Percentiles rank a stretch among this genome's conserved stretches.
phyloP scores from a whole-genome alignment of 768 basidiomycete genomes.

The Trametes coccinea region DNA sequence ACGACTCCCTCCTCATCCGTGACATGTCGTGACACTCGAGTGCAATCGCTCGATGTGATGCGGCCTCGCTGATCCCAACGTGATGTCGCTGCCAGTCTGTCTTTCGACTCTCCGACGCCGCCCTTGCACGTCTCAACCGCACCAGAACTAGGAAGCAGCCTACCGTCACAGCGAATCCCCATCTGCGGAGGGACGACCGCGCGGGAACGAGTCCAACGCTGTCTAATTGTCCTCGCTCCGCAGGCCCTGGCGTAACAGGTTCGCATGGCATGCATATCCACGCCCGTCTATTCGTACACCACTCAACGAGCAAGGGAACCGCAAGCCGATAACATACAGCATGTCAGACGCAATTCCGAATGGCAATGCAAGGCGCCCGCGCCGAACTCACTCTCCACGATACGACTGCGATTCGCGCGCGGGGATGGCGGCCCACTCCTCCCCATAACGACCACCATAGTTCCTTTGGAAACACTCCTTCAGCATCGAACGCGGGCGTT shows the following conservation, averaged over 20 bases:
- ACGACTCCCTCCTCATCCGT: conserved; percentile 2
- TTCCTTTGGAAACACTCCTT: neutral
- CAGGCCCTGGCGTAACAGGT: neutral
- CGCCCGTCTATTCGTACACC: conserved; percentile 4
- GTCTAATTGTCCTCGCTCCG: neutral
- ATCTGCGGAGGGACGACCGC: neutral
- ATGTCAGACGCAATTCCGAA: neutral
- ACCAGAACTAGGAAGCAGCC: neutral
- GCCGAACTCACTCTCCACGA: neutral
- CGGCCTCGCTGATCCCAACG: conserved; percentile 11
- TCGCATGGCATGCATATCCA: neutral
- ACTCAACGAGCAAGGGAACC: neutral
- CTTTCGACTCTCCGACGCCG: neutral
- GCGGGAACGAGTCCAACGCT: neutral
- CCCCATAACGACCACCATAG: conserved; percentile 1
- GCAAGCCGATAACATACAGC: neutral
- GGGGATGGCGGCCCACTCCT: neutral
- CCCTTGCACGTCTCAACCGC: neutral
- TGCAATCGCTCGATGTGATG: conserved; percentile 12
- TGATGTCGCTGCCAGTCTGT: conserved; percentile 5
- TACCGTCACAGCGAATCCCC: neutral
- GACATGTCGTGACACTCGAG: conserved; percentile 17
- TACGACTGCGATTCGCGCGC: neutral
- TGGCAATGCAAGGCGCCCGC: neutral
- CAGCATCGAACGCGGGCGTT: neutral